A percentile compares a stretch with the other conserved stretches of the same genome.
These are phyloP conservation scores for Arthrobotrys entomopaga DNA, from an alignment of 2,329 filamentous ascomycete genomes.

Conservation along the genomic window DNA sequence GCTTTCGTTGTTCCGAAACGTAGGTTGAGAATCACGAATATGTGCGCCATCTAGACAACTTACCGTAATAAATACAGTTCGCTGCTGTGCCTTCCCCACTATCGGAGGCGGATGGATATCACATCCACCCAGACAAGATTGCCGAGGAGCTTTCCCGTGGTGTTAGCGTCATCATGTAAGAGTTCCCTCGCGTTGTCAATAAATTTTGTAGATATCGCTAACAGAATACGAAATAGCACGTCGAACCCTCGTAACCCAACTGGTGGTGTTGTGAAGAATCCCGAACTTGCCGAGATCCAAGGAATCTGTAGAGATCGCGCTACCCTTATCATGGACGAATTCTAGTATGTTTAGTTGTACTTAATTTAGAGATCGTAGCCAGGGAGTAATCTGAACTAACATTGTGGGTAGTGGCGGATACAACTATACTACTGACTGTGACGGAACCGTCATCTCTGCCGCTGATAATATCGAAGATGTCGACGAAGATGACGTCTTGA, in stretches of 20 bases:
- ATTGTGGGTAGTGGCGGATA: conserved; percentile 70
- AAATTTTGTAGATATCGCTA: not conserved
- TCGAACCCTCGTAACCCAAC: conserved; percentile 97
- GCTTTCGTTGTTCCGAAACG: conserved; percentile 92
- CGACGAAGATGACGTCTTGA: conserved; percentile 75
- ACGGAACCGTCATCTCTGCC: conserved; percentile 86
- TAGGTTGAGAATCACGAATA: conserved; percentile 61
- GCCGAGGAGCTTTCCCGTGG: conserved; percentile 88
- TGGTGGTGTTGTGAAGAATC: conserved; percentile 83
- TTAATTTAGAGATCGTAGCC: not conserved
- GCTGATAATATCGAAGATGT: conserved; percentile 80
- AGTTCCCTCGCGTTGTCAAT: not conserved
- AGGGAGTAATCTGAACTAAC: conserved; percentile 14
- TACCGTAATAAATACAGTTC: conserved; percentile 67
- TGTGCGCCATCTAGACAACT: too few relatives aligned
- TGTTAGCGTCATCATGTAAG: conserved; percentile 78
- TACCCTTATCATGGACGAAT: conserved; percentile 94
- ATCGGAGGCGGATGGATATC: conserved; percentile 85
- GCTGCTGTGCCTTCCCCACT: conserved; percentile 87
- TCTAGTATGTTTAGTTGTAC: conserved; percentile 75
- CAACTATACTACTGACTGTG: conserved; percentile 93
- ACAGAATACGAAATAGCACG: conserved; percentile 65
- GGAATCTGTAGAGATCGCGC: conserved; percentile 90
- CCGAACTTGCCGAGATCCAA: conserved; percentile 88
- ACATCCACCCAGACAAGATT: conserved; percentile 93